These are phyloP conservation scores for Fonsecaea erecta DNA, from an alignment of 2,329 filamentous ascomycete species.

Conservation along the genomic window DNA sequence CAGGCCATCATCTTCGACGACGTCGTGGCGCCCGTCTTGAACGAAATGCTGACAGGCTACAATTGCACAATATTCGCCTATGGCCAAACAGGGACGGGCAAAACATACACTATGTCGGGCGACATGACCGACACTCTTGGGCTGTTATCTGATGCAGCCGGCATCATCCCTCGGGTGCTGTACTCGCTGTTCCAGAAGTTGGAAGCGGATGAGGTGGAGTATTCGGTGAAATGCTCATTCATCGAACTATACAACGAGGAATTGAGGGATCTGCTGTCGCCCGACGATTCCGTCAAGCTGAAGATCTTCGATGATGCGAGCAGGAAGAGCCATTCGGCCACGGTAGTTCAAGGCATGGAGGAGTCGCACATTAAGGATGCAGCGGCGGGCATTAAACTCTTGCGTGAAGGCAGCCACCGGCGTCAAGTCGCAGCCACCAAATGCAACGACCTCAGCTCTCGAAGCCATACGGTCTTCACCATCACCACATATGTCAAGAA, in stretches of 20 bases:
- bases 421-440: constrained; percentile 99
- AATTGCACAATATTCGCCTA: constrained; percentile 99
- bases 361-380: constrained; percentile 90
- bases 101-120: constrained; percentile 99
- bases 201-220: constrained; percentile 76
- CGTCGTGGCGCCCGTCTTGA: constrained; percentile 87
- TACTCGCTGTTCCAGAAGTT: constrained; percentile 86
- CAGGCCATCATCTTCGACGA: constrained; percentile 95
- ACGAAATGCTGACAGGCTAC: constrained; percentile 93
- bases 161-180: constrained; percentile 90
- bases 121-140: constrained; percentile 89
- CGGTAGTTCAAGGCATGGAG: constrained; percentile 96
- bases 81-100: constrained; percentile 95
- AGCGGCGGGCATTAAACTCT: constrained; percentile 80
- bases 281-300: constrained; percentile 80
- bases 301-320: constrained; percentile 94
- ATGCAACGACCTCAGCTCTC: constrained; percentile 96
- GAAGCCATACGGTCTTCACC: constrained; percentile 97
- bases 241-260: constrained; percentile 99
- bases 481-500: constrained; percentile 90
- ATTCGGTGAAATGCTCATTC: constrained; percentile 94
- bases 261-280: constrained; percentile 81
- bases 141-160: constrained; percentile 85
- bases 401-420: constrained; percentile 87
- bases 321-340: constrained; percentile 81